A percentile compares a stretch with the other conserved stretches of the same genome.
Evolutionary conservation across 176 grass and related monocot genomes (phyloP).

Genomic region (Alloteropsis semialata): DNA sequence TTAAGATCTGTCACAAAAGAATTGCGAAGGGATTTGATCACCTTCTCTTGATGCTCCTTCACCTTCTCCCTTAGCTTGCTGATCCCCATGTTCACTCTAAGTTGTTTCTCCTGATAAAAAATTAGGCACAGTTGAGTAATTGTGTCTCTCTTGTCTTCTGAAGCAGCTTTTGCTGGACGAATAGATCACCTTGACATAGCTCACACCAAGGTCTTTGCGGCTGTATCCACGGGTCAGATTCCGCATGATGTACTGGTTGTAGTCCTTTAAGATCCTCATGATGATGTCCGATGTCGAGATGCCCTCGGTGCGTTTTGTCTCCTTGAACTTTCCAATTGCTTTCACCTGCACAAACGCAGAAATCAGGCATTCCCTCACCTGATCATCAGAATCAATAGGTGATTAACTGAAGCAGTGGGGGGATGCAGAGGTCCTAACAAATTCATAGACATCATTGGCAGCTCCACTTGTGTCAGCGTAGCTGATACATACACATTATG

Average conservation of each 20-base stretch:
- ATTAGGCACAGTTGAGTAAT: background rate
- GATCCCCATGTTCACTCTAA: conserved; percentile 89
- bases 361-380: background rate
- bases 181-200: conserved; percentile 68
- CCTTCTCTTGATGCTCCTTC: conserved; percentile 82
- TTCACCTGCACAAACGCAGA: conserved; percentile 59
- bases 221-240: conserved; percentile 75
- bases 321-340: conserved; percentile 76
- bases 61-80: conserved; percentile 80
- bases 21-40: conserved; percentile 27
- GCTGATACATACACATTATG: conserved; percentile 32
- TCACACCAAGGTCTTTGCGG: conserved; percentile 80
- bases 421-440: conserved; percentile 37
- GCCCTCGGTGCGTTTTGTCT: conserved; percentile 80
- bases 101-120: conserved; percentile 71
- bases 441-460: conserved; percentile 87
- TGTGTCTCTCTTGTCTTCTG: background rate
- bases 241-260: conserved; percentile 89
- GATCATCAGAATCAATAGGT: background rate
- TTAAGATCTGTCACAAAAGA: conserved; percentile 1
- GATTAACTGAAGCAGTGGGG: background rate
- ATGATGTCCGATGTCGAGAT: conserved; percentile 90
- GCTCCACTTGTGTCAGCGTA: conserved; percentile 92
- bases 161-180: background rate
- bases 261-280: conserved; percentile 95